phyloP scores from a whole-genome alignment of 2,329 filamentous ascomycete species.

The Colletotrichum euphorbiae region DNA sequence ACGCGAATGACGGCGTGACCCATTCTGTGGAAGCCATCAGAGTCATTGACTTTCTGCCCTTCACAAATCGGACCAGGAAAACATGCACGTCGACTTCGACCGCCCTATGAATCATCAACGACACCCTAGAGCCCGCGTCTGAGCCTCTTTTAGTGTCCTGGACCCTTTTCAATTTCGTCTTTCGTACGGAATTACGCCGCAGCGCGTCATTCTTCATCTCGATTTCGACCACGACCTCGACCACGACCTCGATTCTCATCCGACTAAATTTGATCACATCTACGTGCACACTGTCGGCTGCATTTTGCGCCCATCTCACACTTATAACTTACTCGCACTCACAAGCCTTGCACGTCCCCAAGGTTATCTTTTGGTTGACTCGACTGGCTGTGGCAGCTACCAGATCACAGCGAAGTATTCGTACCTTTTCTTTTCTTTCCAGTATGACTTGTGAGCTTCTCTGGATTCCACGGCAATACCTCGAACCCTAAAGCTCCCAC shows the following conservation, averaged over 20 bases:
- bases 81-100: constrained; percentile 6
- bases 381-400: background rate
- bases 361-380: background rate
- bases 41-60: constrained; percentile 15
- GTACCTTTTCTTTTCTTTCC: background rate
- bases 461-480: constrained; percentile 32
- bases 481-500: constrained; percentile 26
- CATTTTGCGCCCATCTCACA: background rate
- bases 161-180: constrained; percentile 8
- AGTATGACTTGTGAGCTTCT: constrained; percentile 30
- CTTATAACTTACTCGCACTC: too few species aligned
- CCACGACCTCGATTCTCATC: too few species aligned
- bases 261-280: background rate
- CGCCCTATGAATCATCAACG: constrained; percentile 27
- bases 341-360: background rate
- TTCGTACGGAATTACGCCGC: constrained; percentile 7
- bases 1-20: constrained; percentile 19
- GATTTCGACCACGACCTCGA: background rate
- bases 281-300: background rate
- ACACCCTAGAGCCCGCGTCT: constrained; percentile 7
- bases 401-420: background rate
- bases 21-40: constrained; percentile 8
- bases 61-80: background rate
- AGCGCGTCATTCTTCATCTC: constrained; percentile 8
- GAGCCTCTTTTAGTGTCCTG: background rate